Evolutionary conservation across 352 stramenopile genomes (phyloP), one percentile per base, ranked within the genome.

Genomic region (Blastocystis sp.): DNA sequence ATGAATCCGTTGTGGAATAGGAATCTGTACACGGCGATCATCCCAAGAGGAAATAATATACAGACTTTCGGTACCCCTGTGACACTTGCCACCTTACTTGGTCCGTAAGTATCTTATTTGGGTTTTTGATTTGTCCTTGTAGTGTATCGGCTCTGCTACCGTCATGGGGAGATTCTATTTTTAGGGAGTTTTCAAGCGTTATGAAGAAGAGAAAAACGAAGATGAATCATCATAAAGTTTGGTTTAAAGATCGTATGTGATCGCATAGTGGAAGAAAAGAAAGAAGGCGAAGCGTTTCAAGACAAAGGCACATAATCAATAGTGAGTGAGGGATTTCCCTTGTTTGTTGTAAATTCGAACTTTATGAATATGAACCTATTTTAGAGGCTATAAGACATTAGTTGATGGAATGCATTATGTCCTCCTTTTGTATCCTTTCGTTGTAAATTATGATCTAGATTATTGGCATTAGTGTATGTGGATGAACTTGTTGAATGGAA

Each of bases 161-260:
- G 9, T 15, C 68, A 22, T 84, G 51, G 48, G 73, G 59, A 7
- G 40, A 54, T 40, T 30, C 44, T 17, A 44, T 84, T 37, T 69
- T 33, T 53, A 11, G 30, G 37, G 24, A 84, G 56, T 84, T 84
- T 68, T 84, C 73, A 13, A 84, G 73, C 44, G 73, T 84, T 33
- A 84, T 84, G 73, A 84, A 84, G 73, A 84, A 84, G 53, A 66
- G 73, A 84, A 84, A 84, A 35, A 84, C 73, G 51, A 84, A 84
- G 73, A 84, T 84, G 73, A 84, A 84, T 27, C 73, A 84, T 37
- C 73, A 84, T 37, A 84, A 84, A 42, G 73, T 84, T 17, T 24
- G 4, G 17, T 44, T 30, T 40, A 11, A 5, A 27, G 1, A 15
- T 5, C 22, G 17, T 53, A 19, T 84, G 6, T 68, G 19, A 68